phyloP scores from a whole-genome alignment of 2,329 filamentous ascomycete genomes.

The Thelonectria rubi region DNA sequence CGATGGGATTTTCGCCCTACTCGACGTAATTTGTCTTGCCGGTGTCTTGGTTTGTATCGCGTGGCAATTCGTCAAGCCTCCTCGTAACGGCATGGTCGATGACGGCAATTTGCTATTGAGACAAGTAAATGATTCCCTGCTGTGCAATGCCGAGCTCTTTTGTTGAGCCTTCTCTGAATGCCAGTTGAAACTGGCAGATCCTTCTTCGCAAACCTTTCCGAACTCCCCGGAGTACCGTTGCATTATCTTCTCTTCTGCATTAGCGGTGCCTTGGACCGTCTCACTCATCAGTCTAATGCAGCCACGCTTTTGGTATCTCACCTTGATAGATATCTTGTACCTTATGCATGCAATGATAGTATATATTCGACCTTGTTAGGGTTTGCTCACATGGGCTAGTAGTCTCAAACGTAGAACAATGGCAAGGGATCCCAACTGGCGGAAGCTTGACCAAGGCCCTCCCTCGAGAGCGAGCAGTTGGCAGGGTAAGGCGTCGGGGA shows the following conservation, averaged over 20 bases:
- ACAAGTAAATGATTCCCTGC: background rate
- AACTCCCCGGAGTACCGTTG: background rate
- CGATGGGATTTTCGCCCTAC: background rate
- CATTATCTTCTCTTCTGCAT: background rate
- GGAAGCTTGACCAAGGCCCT: too few relatives aligned
- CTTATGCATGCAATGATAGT: too few relatives aligned
- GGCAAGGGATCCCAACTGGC: background rate
- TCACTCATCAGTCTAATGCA: background rate
- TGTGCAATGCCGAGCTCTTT: background rate
- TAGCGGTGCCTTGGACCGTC: background rate
- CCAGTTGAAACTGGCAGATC: background rate
- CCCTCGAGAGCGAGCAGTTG: too few relatives aligned
- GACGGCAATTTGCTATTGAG: background rate
- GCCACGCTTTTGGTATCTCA: background rate
- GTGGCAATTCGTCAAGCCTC: too few relatives aligned
- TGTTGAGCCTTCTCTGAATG: too few relatives aligned
- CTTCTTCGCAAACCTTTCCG: background rate
- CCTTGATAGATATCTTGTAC: background rate
- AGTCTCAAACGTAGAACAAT: too few relatives aligned
- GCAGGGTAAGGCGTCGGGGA: background rate
- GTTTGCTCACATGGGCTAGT: too few relatives aligned
- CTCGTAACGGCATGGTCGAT: background rate
- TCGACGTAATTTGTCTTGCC: background rate
- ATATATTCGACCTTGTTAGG: too few relatives aligned
- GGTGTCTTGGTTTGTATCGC: too few relatives aligned